phyloP scores from a whole-genome alignment of 345 rosid genomes.

The Acer campestre region DNA sequence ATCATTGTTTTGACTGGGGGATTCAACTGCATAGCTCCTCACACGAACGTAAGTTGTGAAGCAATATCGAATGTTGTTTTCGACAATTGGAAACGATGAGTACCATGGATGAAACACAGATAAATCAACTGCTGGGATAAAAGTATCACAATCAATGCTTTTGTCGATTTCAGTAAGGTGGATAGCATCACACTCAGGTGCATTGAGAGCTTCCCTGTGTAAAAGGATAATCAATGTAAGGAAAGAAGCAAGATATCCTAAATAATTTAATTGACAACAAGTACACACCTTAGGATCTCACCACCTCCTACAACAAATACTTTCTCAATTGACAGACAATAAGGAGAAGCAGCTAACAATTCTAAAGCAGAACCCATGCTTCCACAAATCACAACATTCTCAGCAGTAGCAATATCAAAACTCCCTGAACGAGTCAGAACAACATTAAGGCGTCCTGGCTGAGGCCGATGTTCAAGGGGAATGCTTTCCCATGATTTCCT shows the following conservation, averaged over 20 bases:
- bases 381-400: conserved; percentile 86
- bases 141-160: conserved; percentile 81
- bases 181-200: conserved; percentile 78
- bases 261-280: not conserved
- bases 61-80: conserved; percentile 61
- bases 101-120: conserved; percentile 85
- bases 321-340: conserved; percentile 83
- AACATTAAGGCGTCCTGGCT: conserved; percentile 90
- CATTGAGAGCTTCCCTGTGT: conserved; percentile 80
- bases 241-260: not conserved
- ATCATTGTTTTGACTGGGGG: conserved; percentile 33
- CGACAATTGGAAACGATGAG: conserved; percentile 72
- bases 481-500: conserved; percentile 97
- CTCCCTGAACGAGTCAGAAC: conserved; percentile 91
- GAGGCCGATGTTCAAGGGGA: conserved; percentile 63
- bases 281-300: conserved; percentile 63
- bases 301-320: conserved; percentile 96
- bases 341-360: conserved; percentile 75
- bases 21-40: conserved; percentile 45
- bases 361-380: conserved; percentile 81
- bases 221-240: conserved; percentile 16
- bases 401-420: conserved; percentile 81
- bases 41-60: conserved; percentile 79
- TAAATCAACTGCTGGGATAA: conserved; percentile 69
- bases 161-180: conserved; percentile 85